phyloP scores from a whole-genome alignment of 1,139 yeast genomes.

The Magnusiomyces suaveolens region DNA sequence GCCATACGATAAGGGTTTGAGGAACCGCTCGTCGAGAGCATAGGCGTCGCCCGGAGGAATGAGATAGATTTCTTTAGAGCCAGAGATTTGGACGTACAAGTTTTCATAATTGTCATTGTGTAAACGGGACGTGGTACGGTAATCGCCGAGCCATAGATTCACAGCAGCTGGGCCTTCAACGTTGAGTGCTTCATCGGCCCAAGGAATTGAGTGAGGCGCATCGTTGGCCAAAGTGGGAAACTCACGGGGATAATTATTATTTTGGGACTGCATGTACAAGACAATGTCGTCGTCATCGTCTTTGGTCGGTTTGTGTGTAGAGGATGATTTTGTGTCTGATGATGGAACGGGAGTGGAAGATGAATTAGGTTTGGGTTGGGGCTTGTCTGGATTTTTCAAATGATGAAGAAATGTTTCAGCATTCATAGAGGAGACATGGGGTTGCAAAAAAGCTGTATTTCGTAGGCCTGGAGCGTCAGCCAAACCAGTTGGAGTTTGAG shows the following conservation, averaged over 20 bases:
- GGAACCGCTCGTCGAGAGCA: conserved; percentile 24
- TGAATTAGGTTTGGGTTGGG: too few relatives aligned
- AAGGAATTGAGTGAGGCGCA: conserved; percentile 20
- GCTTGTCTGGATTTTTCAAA: conserved; percentile 10
- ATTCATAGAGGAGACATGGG: conserved; percentile 23
- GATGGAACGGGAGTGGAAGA: too few relatives aligned
- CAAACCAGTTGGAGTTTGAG: conserved; percentile 34
- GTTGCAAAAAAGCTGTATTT: conserved; percentile 26
- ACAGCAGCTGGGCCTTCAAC: conserved; percentile 28
- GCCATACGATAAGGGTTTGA: conserved; percentile 8
- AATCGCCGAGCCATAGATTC: conserved; percentile 35
- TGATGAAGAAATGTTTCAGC: conserved; percentile 23
- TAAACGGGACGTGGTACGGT: conserved; percentile 30
- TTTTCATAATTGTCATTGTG: conserved; percentile 36
- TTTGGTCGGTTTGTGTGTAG: background rate
- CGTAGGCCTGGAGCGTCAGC: conserved; percentile 31
- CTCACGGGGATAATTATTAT: conserved; percentile 28
- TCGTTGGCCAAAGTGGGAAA: conserved; percentile 21
- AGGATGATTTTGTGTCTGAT: background rate
- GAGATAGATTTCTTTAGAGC: conserved; percentile 30
- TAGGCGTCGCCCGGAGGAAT: conserved; percentile 32
- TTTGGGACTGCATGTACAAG: conserved; percentile 34
- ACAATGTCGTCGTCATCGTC: conserved; percentile 15
- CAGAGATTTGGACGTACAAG: conserved; percentile 31
- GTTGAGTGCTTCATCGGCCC: conserved; percentile 27